A percentile compares a stretch with the other conserved stretches of the same genome.
These are phyloP conservation scores for Takakia lepidozioides DNA, from an alignment of 225 moss, liverwort and hornwort genomes.

Conservation along the genomic window DNA sequence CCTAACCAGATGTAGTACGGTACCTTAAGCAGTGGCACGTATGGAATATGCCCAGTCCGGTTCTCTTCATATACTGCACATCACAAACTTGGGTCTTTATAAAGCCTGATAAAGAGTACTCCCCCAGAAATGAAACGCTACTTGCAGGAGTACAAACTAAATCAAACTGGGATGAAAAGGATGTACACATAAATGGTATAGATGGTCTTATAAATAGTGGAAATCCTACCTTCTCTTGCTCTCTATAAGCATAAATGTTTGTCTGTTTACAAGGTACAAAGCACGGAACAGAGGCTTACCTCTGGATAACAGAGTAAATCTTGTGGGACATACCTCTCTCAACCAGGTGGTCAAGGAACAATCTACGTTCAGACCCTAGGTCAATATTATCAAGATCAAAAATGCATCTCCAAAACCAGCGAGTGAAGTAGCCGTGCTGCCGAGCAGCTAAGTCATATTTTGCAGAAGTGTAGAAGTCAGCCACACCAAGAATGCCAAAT, in stretches of 20 bases:
- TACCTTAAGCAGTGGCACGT: slow-evolving; percentile 66
- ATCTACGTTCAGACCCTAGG: slow-evolving; percentile 71
- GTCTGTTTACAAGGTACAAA: too few relatives aligned
- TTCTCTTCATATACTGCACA: slow-evolving; percentile 86
- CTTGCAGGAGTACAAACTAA: neutral
- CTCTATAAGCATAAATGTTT: neutral
- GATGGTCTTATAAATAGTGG: too few relatives aligned
- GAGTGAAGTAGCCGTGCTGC: slow-evolving; percentile 74
- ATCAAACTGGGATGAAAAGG: neutral
- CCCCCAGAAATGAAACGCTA: neutral
- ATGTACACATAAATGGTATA: neutral
- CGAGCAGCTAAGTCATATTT: slow-evolving; percentile 67
- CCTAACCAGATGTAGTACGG: slow-evolving; percentile 90
- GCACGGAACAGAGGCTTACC: too few relatives aligned
- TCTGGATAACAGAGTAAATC: too few relatives aligned
- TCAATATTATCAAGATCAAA: slow-evolving; percentile 91
- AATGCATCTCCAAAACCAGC: slow-evolving; percentile 93
- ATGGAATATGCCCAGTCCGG: slow-evolving; percentile 58
- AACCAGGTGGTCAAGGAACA: slow-evolving; percentile 62
- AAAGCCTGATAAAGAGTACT: neutral
- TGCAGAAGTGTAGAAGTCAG: slow-evolving; percentile 79
- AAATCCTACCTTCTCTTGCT: neutral
- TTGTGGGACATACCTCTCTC: slow-evolving; percentile 51
- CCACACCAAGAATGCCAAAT: slow-evolving; percentile 65
- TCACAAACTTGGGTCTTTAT: slow-evolving; percentile 3